Evolutionary conservation across 2,329 filamentous ascomycete species (phyloP).

Genomic region (Tolypocladium tundrense): DNA sequence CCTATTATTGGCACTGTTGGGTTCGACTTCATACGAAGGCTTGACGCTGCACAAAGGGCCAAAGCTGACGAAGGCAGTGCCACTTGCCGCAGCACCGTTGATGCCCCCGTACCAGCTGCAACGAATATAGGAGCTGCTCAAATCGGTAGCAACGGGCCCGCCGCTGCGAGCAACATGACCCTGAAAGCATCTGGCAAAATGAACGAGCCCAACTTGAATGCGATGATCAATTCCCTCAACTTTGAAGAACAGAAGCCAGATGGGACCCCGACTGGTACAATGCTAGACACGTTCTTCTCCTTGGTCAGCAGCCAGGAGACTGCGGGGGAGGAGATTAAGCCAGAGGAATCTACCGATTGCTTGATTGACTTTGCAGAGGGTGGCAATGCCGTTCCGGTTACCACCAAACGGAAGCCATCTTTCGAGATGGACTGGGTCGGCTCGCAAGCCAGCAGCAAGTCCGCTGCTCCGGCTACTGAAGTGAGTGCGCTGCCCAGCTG

Average conservation of each 20-base stretch:
- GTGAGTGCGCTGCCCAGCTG: neutral
- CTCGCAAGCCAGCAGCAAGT: neutral
- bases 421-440: neutral
- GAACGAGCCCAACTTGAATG: neutral
- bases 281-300: conserved; percentile 11
- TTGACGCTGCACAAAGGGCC: neutral
- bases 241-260: neutral
- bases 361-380: neutral
- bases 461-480: neutral
- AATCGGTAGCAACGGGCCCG: neutral
- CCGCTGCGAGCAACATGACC: neutral
- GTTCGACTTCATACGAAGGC: conserved; percentile 12
- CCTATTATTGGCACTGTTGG: conserved; percentile 10
- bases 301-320: conserved; percentile 1
- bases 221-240: neutral
- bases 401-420: neutral
- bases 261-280: neutral
- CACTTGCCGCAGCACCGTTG: neutral
- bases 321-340: neutral
- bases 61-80: neutral
- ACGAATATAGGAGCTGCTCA: neutral
- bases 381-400: neutral
- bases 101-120: neutral
- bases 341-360: neutral
- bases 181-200: neutral